These are phyloP conservation scores for Fusarium pseudonygamai DNA, from an alignment of 2,329 filamentous ascomycete species.

Conservation along the genomic window DNA sequence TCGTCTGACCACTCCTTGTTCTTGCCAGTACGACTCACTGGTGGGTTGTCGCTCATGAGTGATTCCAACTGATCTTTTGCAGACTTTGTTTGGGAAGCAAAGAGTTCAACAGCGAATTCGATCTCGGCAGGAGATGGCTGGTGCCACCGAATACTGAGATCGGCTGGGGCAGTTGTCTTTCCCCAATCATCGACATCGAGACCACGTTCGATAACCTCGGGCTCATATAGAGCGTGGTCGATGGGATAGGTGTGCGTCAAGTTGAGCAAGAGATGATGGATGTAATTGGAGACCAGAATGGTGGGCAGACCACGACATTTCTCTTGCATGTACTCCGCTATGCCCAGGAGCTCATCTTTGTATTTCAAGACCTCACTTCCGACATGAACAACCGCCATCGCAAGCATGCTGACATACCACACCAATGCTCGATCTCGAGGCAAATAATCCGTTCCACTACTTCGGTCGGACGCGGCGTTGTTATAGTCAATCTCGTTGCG, in stretches of 20 bases:
- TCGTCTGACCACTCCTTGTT: conserved; percentile 99
- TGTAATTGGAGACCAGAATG: conserved; percentile 96
- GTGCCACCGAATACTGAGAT: conserved; percentile 91
- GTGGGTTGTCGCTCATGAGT: conserved; percentile 83
- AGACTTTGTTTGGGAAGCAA: conserved; percentile 81
- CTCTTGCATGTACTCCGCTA: conserved; percentile 95
- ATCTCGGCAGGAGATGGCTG: conserved; percentile 82
- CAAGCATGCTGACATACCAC: conserved; percentile 96
- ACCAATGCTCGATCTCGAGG: conserved; percentile 92
- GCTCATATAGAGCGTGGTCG: conserved; percentile 88
- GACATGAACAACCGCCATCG: conserved; percentile 98
- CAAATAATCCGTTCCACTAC: conserved; percentile 90
- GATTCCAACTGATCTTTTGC: conserved; percentile 79
- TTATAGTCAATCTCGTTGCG: conserved; percentile 98
- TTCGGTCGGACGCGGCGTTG: conserved; percentile 92
- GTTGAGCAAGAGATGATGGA: conserved; percentile 95
- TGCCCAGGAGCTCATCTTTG: conserved; percentile 87
- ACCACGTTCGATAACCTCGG: conserved; percentile 74
- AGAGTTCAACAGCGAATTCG: conserved; percentile 88
- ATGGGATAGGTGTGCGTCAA: conserved; percentile 93
- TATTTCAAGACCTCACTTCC: conserved; percentile 89
- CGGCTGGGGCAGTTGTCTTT: conserved; percentile 74
- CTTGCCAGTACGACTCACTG: conserved; percentile 89
- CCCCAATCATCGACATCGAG: conserved; percentile 87
- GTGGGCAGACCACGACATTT: conserved; percentile 94